Conservation (phyloP, 192 early-diverging fungal species). For the Gigaspora rosea region DNA sequence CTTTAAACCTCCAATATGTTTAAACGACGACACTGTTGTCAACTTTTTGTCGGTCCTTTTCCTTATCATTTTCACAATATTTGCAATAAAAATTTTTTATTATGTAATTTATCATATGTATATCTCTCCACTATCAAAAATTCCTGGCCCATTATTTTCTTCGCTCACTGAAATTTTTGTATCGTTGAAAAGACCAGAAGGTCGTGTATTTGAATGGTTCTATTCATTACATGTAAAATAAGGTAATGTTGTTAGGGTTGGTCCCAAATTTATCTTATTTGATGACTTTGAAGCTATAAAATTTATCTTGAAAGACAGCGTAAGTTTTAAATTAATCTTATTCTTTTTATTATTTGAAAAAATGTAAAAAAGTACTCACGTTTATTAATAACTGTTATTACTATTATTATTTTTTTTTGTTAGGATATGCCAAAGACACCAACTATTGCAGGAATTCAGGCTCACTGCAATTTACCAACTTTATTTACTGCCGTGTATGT, state of each 20-base stretch:
- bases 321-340: neutral
- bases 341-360: too few species aligned
- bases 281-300: constrained; percentile 47
- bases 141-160: constrained; percentile 17
- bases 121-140: neutral
- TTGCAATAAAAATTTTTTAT: too few species aligned
- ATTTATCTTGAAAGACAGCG: constrained; percentile 31
- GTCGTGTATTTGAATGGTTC: constrained; percentile 27
- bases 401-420: neutral
- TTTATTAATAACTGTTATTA: neutral
- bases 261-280: constrained; percentile 39
- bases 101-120: constrained; percentile 1
- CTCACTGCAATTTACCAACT: neutral
- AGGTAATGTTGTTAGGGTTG: constrained; percentile 45
- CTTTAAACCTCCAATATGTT: too few species aligned
- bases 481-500: constrained; percentile 13
- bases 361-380: neutral
- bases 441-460: neutral
- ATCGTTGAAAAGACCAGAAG: neutral
- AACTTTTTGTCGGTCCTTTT: too few species aligned
- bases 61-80: too few species aligned
- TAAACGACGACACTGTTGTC: too few species aligned
- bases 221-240: constrained; percentile 38
- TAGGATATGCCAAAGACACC: constrained; percentile 21
- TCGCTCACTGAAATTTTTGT: neutral